Base-by-base conservation (phyloP, 202 grass and related monocot species). In the Elaeis oleifera region DNA sequence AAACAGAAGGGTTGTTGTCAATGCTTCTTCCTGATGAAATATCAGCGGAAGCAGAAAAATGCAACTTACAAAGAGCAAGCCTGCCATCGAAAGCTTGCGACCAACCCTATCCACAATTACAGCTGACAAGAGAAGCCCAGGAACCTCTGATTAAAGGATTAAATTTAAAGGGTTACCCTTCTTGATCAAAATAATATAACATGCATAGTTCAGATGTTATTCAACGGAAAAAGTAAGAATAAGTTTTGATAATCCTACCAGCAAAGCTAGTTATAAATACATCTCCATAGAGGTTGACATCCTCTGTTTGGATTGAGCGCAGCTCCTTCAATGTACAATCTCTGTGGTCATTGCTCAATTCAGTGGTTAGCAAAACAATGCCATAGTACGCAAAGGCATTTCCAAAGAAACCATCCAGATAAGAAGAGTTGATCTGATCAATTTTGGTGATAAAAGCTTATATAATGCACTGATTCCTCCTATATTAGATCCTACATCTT, bases 321-420 rank as follows among this genome's bases (percentile, higher is more conserved):
- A 53, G 19, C 50, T 36, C 65, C 32, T 57, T 79, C 36, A 65
- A 78, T 76, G 69, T 16, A 7, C 86, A 90, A 16, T 54, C 69
- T 70, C 20, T 61, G 59, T 79, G 79, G 50, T 51, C 64, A 79
- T 75, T 71, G 49, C 67, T 87, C 19, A 95, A 53, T 59, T 90
- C 68, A 1, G 90, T 63, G 15, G 90, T 84, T 50, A 95, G 63
- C 80, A 95, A 84, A 65, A 87, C 80, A 61, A 95, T 16, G 63
- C 90, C 90, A 19, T 90, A 95, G 59, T 95, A 95, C 54, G 75
- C 83, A 70, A 95, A 95, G 16, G 80, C 80, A 84, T 95, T 95
- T 67, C 85, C 83, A 4, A 49, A 90, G 72, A 71, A 81, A 62
- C 74, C 31, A 87, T 73, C 90, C 90, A 95, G 53, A 90, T 65